Evolutionary conservation across 75 land plant species (phyloP), one percentile per base, ranked within the genome.

Genomic region (Picea glauca): DNA sequence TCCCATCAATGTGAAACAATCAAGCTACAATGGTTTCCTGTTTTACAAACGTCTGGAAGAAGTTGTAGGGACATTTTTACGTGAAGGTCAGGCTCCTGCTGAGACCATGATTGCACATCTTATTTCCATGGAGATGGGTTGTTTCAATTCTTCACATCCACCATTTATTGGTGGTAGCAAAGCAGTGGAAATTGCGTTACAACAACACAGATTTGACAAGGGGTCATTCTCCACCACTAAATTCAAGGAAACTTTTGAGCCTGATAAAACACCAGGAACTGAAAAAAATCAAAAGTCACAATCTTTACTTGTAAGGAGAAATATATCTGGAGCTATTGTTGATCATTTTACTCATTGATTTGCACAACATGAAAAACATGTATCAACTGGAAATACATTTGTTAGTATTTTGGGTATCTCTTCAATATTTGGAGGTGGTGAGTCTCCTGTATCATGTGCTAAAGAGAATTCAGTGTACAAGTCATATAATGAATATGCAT

Each of bases 111-210:
- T 97, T 38, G 86, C 87, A 26, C 93, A 97, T 61, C 90, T 97
- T 57, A 97, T 97, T 86, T 95, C 91, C 82, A 97, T 94, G 98
- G 99, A 97, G 98, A 97, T 93, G 99, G 98, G 94, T 79, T 97
- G 93, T 73, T 94, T 97, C 82, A 97, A 97, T 74, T 94, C 99
- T 79, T 94, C 99, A 35, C 99, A 97, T 74, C 95, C 99, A 75
- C 86, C 85, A 61, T 97, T 97, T 77, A 81, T 97, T 84, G 99
- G 98, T 68, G 99, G 99, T 31, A 97, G 92, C 68, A 94, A 91
- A 82, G 99, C 99, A 73, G 90, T 94, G 15, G 98, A 97, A 77
- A 17, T 76, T 62, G 99, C 99, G 13, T 62, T 65, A 67, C 93
- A 94, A 68, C 87, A 91, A 56, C 78, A 90, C 30, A 96, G 89